Evolutionary conservation across 768 basidiomycete species (phyloP).

Genomic region (Psilocybe cubensis): DNA sequence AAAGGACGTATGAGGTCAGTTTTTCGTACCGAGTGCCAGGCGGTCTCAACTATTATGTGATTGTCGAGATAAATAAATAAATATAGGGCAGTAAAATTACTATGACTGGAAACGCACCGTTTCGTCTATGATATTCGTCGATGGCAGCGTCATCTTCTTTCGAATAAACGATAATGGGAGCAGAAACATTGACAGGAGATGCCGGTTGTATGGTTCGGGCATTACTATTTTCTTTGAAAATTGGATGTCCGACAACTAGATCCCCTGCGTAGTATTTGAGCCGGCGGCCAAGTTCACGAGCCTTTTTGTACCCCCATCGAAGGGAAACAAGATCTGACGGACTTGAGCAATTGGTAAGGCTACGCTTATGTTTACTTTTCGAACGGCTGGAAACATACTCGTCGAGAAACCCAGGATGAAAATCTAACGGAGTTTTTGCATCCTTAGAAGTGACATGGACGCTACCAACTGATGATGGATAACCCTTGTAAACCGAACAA

Average conservation of each 20-base stretch:
- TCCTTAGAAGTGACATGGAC: conserved; percentile 53
- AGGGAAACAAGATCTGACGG: conserved; percentile 48
- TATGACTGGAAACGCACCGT: conserved; percentile 25
- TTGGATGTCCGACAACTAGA: conserved; percentile 35
- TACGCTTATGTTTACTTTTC: neutral
- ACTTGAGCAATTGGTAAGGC: conserved; percentile 21
- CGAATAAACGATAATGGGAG: conserved; percentile 41
- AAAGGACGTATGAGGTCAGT: neutral
- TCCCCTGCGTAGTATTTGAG: conserved; percentile 50
- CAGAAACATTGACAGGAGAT: conserved; percentile 34
- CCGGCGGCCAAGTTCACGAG: conserved; percentile 57
- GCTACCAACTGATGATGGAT: conserved; percentile 50
- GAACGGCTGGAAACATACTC: conserved; percentile 33
- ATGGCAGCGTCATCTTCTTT: conserved; percentile 44
- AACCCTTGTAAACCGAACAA: conserved; percentile 18
- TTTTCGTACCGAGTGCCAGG: conserved; percentile 44
- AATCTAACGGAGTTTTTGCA: conserved; percentile 42
- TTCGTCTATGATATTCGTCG: conserved; percentile 37
- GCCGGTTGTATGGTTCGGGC: conserved; percentile 27
- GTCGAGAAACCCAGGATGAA: conserved; percentile 48
- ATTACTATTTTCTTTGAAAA: conserved; percentile 35
- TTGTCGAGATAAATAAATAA: neutral
- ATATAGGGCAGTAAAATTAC: neutral
- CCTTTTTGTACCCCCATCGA: conserved; percentile 57
- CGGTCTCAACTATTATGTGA: conserved; percentile 33